A percentile compares a stretch with the other conserved stretches of the same genome.
phyloP scores from a whole-genome alignment of 306 rosid species.

The Cicer pinnatifidum region DNA sequence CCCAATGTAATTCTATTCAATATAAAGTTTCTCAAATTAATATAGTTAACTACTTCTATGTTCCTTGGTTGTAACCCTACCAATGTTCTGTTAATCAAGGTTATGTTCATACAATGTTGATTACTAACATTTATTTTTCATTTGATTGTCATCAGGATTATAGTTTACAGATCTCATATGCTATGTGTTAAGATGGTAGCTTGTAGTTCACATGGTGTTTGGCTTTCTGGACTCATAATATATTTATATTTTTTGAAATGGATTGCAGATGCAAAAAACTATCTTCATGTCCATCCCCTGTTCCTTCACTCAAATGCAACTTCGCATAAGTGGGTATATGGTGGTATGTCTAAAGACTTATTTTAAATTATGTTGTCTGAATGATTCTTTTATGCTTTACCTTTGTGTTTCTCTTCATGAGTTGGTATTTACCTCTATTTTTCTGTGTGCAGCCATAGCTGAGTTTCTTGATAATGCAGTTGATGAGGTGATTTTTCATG shows the following conservation, averaged over 20 bases:
- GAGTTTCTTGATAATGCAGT: conserved; percentile 82
- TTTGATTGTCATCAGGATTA: conserved; percentile 4
- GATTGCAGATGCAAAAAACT: conserved; percentile 57
- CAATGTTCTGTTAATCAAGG: conserved; percentile 18
- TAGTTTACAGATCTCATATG: neutral
- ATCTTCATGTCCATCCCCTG: conserved; percentile 71
- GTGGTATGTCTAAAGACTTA: conserved; percentile 58
- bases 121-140: neutral
- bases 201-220: conserved; percentile 5
- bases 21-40: conserved; percentile 9
- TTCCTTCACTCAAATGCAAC: conserved; percentile 93
- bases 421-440: conserved; percentile 17
- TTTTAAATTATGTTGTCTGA: conserved; percentile 6
- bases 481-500: conserved; percentile 70
- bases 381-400: conserved; percentile 15
- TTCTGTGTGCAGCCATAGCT: conserved; percentile 67
- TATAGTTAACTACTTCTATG: neutral
- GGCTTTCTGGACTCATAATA: conserved; percentile 9
- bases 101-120: conserved; percentile 4
- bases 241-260: neutral
- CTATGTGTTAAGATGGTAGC: neutral
- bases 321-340: conserved; percentile 84
- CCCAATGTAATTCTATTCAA: conserved; percentile 58
- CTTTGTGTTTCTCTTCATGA: conserved; percentile 16
- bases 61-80: conserved; percentile 3